Evolutionary conservation across 164 flowering plant genomes (phyloP), one percentile per base, ranked within the genome.

Genomic region (Kalanchoe fedtschenkoi): DNA sequence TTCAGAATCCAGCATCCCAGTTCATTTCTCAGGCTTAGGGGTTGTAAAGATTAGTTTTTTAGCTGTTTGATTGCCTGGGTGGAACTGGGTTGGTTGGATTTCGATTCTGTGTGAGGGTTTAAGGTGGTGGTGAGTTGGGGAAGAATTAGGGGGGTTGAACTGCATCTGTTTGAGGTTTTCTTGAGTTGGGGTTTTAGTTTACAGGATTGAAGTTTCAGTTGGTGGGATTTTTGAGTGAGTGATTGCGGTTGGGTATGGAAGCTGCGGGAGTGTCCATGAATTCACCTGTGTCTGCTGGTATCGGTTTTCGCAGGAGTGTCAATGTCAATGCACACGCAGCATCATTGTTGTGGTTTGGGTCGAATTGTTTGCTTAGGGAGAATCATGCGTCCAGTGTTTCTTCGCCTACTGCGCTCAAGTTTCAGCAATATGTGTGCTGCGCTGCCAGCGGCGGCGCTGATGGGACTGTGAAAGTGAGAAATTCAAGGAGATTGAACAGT

Each of bases 241-340:
- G n/a, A n/a, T n/a, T n/a, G n/a, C n/a, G n/a, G 61, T 14, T 21
- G 35, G 28, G 41, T n/a, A 32, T 21, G 38, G 38, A 58, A 58
- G 39, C 42, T 33, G 26, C 38, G 1, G 42, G 41, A 15, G 61
- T 37, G 28, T 51, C 32, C 26, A 51, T 51, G 56, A 51, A 51
- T 51, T 51, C 56, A 26, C 28, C 56, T 24, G 56, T 51, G 56
- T 51, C 56, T 24, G 32, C 56, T 51, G 56, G 56, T 14, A 51
- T 26, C 26, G 56, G 56, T 24, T 51, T 51, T 51, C 28, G 56
- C 13, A 51, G 56, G 14, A 51, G 30, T 51, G 56, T 51, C 0
- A 51, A 51, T 26, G 56, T 51, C 5, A 51, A 51, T 11, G 56
- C 26, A 6, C 39, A 11, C 11, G 11, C 6, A 9, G 8, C 39